Conservation (phyloP, 2,329 filamentous ascomycete species). For the Xylariaceae sp. region DNA sequence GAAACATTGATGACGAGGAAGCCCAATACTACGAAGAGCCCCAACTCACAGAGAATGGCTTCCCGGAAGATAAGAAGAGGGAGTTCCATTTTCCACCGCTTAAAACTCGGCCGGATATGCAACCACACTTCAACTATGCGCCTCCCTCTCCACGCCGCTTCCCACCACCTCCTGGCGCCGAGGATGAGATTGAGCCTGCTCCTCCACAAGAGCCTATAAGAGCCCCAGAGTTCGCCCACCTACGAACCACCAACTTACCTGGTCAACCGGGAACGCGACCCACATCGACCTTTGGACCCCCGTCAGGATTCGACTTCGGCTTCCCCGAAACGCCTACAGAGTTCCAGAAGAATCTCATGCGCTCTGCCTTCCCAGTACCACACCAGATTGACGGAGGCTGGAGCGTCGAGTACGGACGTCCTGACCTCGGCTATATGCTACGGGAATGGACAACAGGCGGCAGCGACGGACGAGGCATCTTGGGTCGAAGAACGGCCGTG, state of each 20-base stretch:
- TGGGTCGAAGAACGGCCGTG: constrained; percentile 78
- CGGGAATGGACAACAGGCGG: constrained; percentile 75
- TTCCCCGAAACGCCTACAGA: constrained; percentile 81
- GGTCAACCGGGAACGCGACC: constrained; percentile 37
- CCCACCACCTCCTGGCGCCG: constrained; percentile 21
- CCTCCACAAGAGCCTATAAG: constrained; percentile 24
- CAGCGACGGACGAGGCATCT: constrained; percentile 59
- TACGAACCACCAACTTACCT: constrained; percentile 45
- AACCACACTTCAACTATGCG: constrained; percentile 57
- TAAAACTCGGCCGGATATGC: constrained; percentile 42
- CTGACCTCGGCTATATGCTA: constrained; percentile 83
- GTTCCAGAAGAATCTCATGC: constrained; percentile 85
- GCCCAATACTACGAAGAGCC: constrained; percentile 15
- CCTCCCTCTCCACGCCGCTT: constrained; percentile 43
- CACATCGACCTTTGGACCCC: constrained; percentile 55
- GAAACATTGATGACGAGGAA: constrained; percentile 43
- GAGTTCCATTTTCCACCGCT: constrained; percentile 58
- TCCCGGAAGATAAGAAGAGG: constrained; percentile 35
- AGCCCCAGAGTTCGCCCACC: constrained; percentile 54
- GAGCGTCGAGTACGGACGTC: constrained; percentile 88
- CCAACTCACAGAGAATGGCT: constrained; percentile 19
- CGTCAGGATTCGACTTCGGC: constrained; percentile 69
- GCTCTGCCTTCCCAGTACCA: constrained; percentile 75
- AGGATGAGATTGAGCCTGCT: constrained; percentile 10
- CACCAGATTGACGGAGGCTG: constrained; percentile 73